Percentiles rank a stretch among this genome's conserved stretches.
phyloP scores from a whole-genome alignment of 106 monocot species.

The Phalaenopsis equestris region DNA sequence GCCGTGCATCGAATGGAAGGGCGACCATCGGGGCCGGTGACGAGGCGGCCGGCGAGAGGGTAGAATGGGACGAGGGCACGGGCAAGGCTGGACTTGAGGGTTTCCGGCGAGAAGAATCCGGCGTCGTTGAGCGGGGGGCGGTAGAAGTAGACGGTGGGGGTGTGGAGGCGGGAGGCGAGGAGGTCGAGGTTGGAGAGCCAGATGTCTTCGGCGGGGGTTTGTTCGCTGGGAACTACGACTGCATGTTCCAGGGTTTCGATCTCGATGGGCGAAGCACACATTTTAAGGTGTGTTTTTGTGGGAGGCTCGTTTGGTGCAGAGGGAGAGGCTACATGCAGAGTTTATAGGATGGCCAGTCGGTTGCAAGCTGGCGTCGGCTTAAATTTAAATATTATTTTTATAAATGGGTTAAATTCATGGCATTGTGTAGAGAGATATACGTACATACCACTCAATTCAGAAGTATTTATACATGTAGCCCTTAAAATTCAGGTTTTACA shows the following conservation, averaged over 20 bases:
- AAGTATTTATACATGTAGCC: too few relatives aligned
- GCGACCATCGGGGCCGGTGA: conserved; percentile 9
- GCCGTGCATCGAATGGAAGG: conserved; percentile 49
- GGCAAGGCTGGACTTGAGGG: conserved; percentile 18
- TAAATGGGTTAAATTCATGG: too few relatives aligned
- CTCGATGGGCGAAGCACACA: background rate
- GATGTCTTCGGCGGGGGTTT: conserved; percentile 15
- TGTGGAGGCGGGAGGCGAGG: background rate
- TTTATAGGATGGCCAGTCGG: too few relatives aligned
- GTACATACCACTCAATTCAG: too few relatives aligned
- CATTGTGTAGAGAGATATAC: too few relatives aligned
- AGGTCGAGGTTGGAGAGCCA: conserved; percentile 29
- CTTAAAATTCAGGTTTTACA: too few relatives aligned
- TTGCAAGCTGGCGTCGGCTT: too few relatives aligned
- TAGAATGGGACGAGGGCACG: conserved; percentile 41
- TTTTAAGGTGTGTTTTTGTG: background rate
- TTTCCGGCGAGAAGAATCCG: conserved; percentile 11
- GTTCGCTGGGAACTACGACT: conserved; percentile 13
- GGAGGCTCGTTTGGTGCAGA: too few relatives aligned
- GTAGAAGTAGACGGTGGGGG: conserved; percentile 28
- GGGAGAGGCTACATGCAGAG: too few relatives aligned
- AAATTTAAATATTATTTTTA: too few relatives aligned
- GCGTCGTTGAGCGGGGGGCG: background rate
- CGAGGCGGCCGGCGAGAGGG: conserved; percentile 40
- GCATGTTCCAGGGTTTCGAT: conserved; percentile 2